Conservation (phyloP, 768 basidiomycete genomes). For the Boletus rubescentipes region DNA sequence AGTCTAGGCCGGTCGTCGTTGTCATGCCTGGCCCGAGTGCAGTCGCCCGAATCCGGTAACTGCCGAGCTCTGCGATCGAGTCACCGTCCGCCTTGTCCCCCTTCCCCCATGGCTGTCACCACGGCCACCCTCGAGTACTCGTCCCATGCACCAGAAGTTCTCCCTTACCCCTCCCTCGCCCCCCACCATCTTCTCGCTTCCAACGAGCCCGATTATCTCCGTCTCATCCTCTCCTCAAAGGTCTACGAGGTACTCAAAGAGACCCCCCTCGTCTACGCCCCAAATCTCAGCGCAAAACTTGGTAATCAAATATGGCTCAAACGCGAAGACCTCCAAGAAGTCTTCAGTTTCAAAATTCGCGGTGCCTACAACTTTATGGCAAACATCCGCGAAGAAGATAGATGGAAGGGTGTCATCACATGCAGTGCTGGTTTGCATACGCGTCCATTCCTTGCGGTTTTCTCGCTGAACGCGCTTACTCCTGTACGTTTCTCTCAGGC, state of each 20-base stretch:
- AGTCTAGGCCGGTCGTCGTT: neutral
- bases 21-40: neutral
- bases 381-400: constrained; percentile 77
- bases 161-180: constrained; percentile 65
- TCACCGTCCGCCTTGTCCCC: neutral
- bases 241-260: constrained; percentile 88
- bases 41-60: constrained; percentile 18
- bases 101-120: constrained; percentile 26
- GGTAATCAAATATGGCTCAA: constrained; percentile 97
- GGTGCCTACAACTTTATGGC: constrained; percentile 99
- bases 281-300: constrained; percentile 80
- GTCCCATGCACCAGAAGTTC: constrained; percentile 64
- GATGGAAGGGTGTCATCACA: constrained; percentile 97
- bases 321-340: constrained; percentile 94
- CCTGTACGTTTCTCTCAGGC: constrained; percentile 46
- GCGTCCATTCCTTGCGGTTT: constrained; percentile 2
- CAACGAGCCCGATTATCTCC: constrained; percentile 82
- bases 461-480: neutral
- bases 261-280: constrained; percentile 86
- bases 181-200: constrained; percentile 62
- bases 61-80: constrained; percentile 8
- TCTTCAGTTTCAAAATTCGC: constrained; percentile 98
- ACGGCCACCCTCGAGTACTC: constrained; percentile 64
- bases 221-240: constrained; percentile 84
- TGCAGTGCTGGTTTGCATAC: constrained; percentile 84